These are phyloP conservation scores for Dittrichia graveolens DNA, from an alignment of 129 eudicot species.

Conservation along the genomic window DNA sequence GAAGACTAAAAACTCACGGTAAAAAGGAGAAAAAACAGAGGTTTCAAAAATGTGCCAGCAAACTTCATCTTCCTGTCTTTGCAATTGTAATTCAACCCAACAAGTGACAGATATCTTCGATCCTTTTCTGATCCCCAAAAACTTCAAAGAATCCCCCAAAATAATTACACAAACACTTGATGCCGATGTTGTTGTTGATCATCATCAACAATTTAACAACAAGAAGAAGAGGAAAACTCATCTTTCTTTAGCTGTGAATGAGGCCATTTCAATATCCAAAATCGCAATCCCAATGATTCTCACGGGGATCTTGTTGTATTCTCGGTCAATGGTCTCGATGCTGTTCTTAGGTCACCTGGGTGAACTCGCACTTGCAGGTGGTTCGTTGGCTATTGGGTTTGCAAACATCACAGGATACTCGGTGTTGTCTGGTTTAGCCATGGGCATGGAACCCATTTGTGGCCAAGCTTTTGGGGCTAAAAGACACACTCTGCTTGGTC, in stretches of 20 bases:
- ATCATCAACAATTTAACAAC: conserved; percentile 31
- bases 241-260: conserved; percentile 45
- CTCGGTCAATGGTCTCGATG: conserved; percentile 88
- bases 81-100: conserved; percentile 40
- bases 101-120: conserved; percentile 27
- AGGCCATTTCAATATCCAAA: conserved; percentile 52
- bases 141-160: conserved; percentile 29
- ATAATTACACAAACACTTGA: conserved; percentile 34
- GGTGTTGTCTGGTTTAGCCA: conserved; percentile 78
- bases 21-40: conserved; percentile 19
- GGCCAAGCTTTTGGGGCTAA: conserved; percentile 91
- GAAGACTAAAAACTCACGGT: background rate
- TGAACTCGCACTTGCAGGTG: conserved; percentile 77
- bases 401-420: conserved; percentile 94
- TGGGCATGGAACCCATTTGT: conserved; percentile 97
- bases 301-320: conserved; percentile 77
- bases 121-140: conserved; percentile 22
- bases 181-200: conserved; percentile 26
- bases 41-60: conserved; percentile 58
- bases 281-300: conserved; percentile 87
- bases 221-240: conserved; percentile 32
- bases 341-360: conserved; percentile 77
- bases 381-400: conserved; percentile 80
- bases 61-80: conserved; percentile 36
- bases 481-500: conserved; percentile 62